Base-by-base conservation (phyloP, 225 moss, liverwort and hornwort species). In the Straminergon stramineum region DNA sequence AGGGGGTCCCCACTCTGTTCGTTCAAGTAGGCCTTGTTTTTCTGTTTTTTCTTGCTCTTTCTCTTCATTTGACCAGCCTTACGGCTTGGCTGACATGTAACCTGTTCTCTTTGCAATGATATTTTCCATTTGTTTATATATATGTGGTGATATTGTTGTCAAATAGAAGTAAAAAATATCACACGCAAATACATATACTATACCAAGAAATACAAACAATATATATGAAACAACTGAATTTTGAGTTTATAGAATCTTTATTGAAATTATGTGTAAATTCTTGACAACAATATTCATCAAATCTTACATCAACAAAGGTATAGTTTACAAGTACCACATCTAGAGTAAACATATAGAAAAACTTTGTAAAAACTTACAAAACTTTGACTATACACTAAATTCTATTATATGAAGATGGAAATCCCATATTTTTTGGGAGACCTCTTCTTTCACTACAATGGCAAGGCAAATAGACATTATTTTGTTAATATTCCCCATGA, bases 281-380 rank as follows among this genome's bases (percentile, higher is more conserved):
- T 27, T 71, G 26, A 41, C 26, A 26, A 43, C 8, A 43, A 8
- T 71, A 27, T 71, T 43, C 5, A 26, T 27, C 23, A 23, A 16
- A 71, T 23, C 24, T 71, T 41, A 41, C 2, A 71, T 0, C 8
- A 71, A 2, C 1, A 39, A 0, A 15, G 26, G 41, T 24, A 41
- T 26, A 22, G 8, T 4, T 15, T 71, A 3, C 3, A 41, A 71
- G 26, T 41, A 41, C 5, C 4, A 41, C 71, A 41, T 71, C 0
- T 1, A 5, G 2, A 26, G 1, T 26, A 41, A 26, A 26, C 26
- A 5, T 6, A 71, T 71, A 41, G 26, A 41, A 26, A 69, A 71
- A 26, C 1, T 15, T 39, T 9, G 26, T 15, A 8, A 26, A 26
- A 41, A 5, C 14, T 23, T 41, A 39, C 5, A 22, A 71, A 39